Conservation (phyloP, 2,329 filamentous ascomycete species). For the Phialophora expanda region DNA sequence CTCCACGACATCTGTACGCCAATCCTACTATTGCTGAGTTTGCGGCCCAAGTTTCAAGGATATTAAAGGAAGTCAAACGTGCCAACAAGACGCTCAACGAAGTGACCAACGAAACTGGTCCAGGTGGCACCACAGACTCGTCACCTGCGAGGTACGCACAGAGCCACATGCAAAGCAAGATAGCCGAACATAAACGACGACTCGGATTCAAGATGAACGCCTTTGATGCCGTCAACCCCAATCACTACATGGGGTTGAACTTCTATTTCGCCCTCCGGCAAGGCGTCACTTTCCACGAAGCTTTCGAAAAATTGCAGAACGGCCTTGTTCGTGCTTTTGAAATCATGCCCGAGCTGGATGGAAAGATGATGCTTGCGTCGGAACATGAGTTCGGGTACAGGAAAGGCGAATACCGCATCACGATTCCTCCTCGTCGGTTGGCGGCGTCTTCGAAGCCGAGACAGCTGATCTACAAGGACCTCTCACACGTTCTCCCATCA, state of each 20-base stretch:
- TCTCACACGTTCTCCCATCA: not conserved
- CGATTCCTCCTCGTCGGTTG: conserved; percentile 32
- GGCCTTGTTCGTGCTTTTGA: conserved; percentile 10
- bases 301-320: not conserved
- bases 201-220: conserved; percentile 18
- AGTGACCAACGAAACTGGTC: not conserved
- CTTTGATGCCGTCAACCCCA: conserved; percentile 16
- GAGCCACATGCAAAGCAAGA: not conserved
- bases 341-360: conserved; percentile 14
- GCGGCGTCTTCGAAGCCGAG: not conserved
- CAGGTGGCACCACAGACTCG: too few species aligned
- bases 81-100: not conserved
- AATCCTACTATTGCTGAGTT: conserved; percentile 32
- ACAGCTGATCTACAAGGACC: conserved; percentile 9
- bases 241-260: conserved; percentile 21
- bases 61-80: not conserved
- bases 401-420: conserved; percentile 40
- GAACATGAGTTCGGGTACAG: conserved; percentile 42
- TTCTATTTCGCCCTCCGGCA: conserved; percentile 13
- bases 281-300: not conserved
- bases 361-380: conserved; percentile 42
- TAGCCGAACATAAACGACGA: conserved; percentile 12
- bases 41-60: not conserved
- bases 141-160: not conserved
- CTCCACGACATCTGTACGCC: conserved; percentile 46